Base-by-base conservation (phyloP, 139 green algal species). In the Tetraselmis striata region DNA sequence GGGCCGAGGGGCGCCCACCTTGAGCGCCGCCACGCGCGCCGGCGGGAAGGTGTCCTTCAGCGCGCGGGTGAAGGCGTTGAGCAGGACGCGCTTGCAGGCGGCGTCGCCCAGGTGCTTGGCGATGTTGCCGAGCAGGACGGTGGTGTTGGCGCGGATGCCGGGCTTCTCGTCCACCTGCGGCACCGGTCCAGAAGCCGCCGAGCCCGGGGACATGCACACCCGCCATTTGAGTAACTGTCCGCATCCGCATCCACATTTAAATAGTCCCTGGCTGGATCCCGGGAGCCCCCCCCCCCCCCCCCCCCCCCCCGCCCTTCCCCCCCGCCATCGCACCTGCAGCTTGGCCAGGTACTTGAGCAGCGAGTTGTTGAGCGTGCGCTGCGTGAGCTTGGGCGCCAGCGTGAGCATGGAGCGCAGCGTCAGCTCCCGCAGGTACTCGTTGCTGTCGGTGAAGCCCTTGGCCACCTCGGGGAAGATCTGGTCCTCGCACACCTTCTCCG, bases 121-220 rank as follows among this genome's bases (percentile, higher is more conserved):
- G 32, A 99, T 91, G 90, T 96, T 98, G 84, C 96, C 95, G 77
- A 99, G 91, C 80, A 98, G 90, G 45, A 99, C 97, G 25, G 96
- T 99, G 28, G 96, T 99, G 91, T 99, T 99, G 86, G 96, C 96
- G 23, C 96, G 92, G 84, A 99, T 99, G 32, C 92, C 92, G 1
- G 96, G 87, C 89, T 99, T 95, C 82, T 97, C 92, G 83, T 99
- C 96, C 25, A 98, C 93, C 92, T 98, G 91, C 24, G 80, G 11
- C 2, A 22, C 18, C 2, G 18, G 2, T n/a, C n/a, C n/a, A n/a
- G n/a, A n/a, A n/a, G n/a, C n/a, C n/a, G n/a, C n/a, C n/a, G n/a
- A n/a, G n/a, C n/a, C n/a, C n/a, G n/a, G n/a, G n/a, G n/a, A n/a
- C n/a, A n/a, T n/a, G n/a, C n/a, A n/a, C n/a, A n/a, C n/a, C n/a